phyloP scores from a whole-genome alignment of 352 stramenopile species.

The Phytopythium delawarense region DNA sequence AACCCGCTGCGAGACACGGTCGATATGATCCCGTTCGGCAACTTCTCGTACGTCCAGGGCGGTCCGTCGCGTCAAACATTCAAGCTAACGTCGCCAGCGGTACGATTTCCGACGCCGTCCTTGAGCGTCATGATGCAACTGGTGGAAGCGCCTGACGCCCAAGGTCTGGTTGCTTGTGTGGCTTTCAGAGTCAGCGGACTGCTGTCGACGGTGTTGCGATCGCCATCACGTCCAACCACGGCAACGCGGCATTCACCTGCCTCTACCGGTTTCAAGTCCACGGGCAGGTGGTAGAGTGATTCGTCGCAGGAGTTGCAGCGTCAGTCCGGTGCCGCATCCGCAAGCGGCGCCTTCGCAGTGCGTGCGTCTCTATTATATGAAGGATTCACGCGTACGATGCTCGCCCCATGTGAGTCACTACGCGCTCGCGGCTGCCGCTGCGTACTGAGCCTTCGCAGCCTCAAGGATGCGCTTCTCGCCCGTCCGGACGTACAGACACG shows the following conservation, averaged over 20 bases:
- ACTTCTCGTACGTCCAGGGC: slow-evolving; percentile 64
- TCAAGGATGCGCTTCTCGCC: slow-evolving; percentile 51
- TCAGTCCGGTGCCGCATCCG: neutral
- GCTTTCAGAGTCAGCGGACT: slow-evolving; percentile 35
- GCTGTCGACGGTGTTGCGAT: slow-evolving; percentile 68
- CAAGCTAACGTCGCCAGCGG: slow-evolving; percentile 39
- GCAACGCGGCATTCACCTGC: slow-evolving; percentile 83
- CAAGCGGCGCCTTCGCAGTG: neutral
- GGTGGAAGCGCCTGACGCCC: neutral
- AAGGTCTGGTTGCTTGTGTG: neutral
- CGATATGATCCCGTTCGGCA: slow-evolving; percentile 56
- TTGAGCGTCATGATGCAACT: neutral
- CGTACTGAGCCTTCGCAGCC: slow-evolving; percentile 15
- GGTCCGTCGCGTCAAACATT: slow-evolving; percentile 64
- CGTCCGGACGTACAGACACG: slow-evolving; percentile 64
- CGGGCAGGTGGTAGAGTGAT: slow-evolving; percentile 26
- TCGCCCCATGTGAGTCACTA: neutral
- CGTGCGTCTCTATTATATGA: slow-evolving; percentile 6
- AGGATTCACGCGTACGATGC: neutral
- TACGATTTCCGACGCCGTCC: slow-evolving; percentile 11
- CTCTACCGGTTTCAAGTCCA: slow-evolving; percentile 89
- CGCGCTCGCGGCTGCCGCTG: neutral
- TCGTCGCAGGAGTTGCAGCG: neutral
- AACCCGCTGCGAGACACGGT: slow-evolving; percentile 38
- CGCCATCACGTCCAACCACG: slow-evolving; percentile 80